Evolutionary conservation across 2,329 filamentous ascomycete species (phyloP).

Genomic region (Diaporthe aspalathi): DNA sequence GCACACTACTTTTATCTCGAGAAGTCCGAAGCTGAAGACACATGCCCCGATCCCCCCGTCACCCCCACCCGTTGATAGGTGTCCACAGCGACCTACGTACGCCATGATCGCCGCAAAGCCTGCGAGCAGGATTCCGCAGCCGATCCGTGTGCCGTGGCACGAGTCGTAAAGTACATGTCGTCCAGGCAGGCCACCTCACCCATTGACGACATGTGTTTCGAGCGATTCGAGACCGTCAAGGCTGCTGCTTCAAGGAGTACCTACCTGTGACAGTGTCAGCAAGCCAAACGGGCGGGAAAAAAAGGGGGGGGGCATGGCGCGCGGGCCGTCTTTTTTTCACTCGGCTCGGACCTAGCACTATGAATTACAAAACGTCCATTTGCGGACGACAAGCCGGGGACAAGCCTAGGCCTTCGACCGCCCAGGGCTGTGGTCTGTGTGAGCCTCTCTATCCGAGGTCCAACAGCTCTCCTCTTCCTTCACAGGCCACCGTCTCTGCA

Average conservation of each 20-base stretch:
- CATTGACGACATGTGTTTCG: conserved; percentile 27
- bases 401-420: not conserved
- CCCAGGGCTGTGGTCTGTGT: not conserved
- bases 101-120: conserved; percentile 24
- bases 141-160: conserved; percentile 20
- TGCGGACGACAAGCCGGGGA: conserved; percentile 24
- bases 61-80: not conserved
- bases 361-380: conserved; percentile 27
- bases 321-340: conserved; percentile 29
- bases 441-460: conserved; percentile 26
- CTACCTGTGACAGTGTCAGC: conserved; percentile 29
- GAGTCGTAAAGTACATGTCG: conserved; percentile 26
- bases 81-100: conserved; percentile 10
- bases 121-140: conserved; percentile 9
- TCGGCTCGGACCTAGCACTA: conserved; percentile 27
- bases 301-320: conserved; percentile 29
- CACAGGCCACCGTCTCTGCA: conserved; percentile 3
- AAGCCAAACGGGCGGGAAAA: conserved; percentile 23
- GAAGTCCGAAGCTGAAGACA: not conserved
- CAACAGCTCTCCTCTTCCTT: not conserved
- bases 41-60: no score
- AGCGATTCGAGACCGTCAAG: conserved; percentile 23
- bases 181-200: conserved; percentile 4
- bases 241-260: conserved; percentile 29
- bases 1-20: not conserved